Conservation (phyloP, 768 basidiomycete species). For the Auriculariales sp. region DNA sequence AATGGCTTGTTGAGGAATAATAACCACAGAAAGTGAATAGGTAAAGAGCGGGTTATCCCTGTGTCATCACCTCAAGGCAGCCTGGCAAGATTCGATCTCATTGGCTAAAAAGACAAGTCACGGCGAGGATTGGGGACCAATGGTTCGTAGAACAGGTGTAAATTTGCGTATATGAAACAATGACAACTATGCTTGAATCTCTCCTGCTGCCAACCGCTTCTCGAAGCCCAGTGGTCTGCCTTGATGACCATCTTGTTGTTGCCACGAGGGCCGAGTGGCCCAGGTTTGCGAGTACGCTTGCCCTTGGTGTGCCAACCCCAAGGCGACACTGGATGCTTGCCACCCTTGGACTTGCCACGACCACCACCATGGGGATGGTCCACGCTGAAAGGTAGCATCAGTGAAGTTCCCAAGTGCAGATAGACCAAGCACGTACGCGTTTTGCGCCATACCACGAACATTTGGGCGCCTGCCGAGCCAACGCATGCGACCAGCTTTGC, state of each 20-base stretch:
- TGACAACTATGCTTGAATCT: no score
- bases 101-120: no score
- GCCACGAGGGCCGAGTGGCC: constrained; percentile 79
- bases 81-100: no score
- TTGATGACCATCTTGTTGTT: constrained; percentile 82
- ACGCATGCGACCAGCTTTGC: constrained; percentile 81
- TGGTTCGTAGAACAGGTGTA: no score
- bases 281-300: constrained; percentile 82
- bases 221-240: constrained; percentile 62
- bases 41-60: no score
- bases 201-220: no score
- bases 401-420: not conserved
- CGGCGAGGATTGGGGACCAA: no score
- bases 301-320: constrained; percentile 93
- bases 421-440: constrained; percentile 61
- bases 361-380: constrained; percentile 97
- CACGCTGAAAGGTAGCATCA: constrained; percentile 26
- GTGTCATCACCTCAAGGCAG: no score
- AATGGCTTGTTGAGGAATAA: no score
- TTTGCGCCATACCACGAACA: constrained; percentile 95
- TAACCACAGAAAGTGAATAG: no score
- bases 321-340: constrained; percentile 83
- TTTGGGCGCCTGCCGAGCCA: constrained; percentile 78
- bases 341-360: constrained; percentile 92
- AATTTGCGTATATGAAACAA: no score